These are phyloP conservation scores for Aspergillus saccharolyticus DNA, from an alignment of 495 filamentous ascomycete species.

Conservation along the genomic window DNA sequence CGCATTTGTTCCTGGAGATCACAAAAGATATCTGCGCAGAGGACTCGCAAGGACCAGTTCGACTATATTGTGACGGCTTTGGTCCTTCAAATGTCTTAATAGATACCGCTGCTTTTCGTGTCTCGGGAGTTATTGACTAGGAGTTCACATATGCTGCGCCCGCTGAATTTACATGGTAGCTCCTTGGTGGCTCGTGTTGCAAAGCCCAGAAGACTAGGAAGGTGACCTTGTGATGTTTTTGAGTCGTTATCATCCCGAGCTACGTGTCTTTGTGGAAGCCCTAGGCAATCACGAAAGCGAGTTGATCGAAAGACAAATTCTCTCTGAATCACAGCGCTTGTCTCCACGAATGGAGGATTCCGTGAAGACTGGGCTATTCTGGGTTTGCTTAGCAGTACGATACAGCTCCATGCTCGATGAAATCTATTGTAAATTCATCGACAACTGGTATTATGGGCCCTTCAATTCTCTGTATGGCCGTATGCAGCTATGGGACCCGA, in stretches of 20 bases:
- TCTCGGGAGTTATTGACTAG: constrained; percentile 20
- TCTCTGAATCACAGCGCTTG: not conserved
- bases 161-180: constrained; percentile 38
- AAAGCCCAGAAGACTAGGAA: constrained; percentile 32
- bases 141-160: constrained; percentile 24
- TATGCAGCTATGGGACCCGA: not conserved
- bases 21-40: not conserved
- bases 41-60: not conserved
- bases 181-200: constrained; percentile 42
- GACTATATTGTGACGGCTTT: not conserved
- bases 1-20: not conserved
- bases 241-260: constrained; percentile 12
- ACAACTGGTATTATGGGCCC: constrained; percentile 14
- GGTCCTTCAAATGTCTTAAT: constrained; percentile 8
- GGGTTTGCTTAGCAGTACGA: constrained; percentile 10
- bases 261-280: not conserved
- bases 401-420: constrained; percentile 16
- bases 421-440: constrained; percentile 17
- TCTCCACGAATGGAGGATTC: not conserved
- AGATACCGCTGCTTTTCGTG: not conserved
- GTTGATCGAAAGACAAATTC: not conserved
- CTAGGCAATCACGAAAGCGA: not conserved
- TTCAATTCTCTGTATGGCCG: not conserved
- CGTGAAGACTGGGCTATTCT: constrained; percentile 11
- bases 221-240: constrained; percentile 22